Conservation (phyloP, 345 rosid genomes). For the Erodium maritimum region DNA sequence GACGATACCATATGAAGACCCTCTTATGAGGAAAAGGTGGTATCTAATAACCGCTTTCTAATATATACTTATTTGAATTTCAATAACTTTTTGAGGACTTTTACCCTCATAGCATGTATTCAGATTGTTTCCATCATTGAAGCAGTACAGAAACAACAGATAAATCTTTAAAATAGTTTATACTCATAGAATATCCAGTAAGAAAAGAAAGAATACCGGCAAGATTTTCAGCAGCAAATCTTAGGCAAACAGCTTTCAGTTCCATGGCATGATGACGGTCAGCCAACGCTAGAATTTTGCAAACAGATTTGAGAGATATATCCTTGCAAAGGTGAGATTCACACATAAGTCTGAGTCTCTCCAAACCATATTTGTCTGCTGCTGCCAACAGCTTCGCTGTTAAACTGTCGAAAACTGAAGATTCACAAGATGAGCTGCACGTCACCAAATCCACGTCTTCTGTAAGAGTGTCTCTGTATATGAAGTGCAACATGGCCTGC, state of each 20-base stretch:
- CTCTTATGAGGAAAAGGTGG: too few relatives aligned
- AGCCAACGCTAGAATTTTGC: slow-evolving; percentile 42
- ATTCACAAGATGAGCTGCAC: slow-evolving; percentile 21
- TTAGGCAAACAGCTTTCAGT: slow-evolving; percentile 45
- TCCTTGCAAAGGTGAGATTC: slow-evolving; percentile 49
- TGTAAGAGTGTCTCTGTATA: slow-evolving; percentile 40
- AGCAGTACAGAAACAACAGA: too few relatives aligned
- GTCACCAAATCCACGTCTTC: slow-evolving; percentile 40
- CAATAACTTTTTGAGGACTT: too few relatives aligned
- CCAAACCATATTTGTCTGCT: slow-evolving; percentile 43
- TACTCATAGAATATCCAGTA: too few relatives aligned
- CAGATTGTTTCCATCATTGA: too few relatives aligned
- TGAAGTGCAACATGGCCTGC: slow-evolving; percentile 45
- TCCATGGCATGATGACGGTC: slow-evolving; percentile 42
- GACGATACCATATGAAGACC: too few relatives aligned
- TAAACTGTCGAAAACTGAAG: slow-evolving; percentile 26
- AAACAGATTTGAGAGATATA: slow-evolving; percentile 39
- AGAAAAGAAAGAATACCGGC: slow-evolving; percentile 5
- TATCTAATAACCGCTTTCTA: too few relatives aligned
- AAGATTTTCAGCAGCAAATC: slow-evolving; percentile 48
- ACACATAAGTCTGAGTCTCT: slow-evolving; percentile 41
- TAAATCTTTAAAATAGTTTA: too few relatives aligned
- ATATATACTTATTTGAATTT: too few relatives aligned
- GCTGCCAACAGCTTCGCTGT: slow-evolving; percentile 42
- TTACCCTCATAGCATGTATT: too few relatives aligned